phyloP scores from a whole-genome alignment of 768 basidiomycete species.

The Leccinum broughii region DNA sequence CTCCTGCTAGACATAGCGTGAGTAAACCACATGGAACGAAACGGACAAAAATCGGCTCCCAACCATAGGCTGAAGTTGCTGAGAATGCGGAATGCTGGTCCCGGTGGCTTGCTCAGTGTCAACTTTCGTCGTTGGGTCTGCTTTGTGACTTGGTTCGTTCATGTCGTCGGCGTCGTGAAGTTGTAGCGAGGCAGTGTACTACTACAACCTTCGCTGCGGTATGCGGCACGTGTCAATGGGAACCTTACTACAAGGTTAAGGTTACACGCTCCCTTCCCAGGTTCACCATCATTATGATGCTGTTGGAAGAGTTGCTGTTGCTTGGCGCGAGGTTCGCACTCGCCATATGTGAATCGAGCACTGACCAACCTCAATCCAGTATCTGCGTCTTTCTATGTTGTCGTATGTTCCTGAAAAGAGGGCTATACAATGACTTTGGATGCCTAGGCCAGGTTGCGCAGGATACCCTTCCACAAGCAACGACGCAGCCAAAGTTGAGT shows the following conservation, averaged over 20 bases:
- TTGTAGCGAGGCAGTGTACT: conserved; percentile 15
- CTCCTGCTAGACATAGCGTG: conserved; percentile 37
- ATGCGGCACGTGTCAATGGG: conserved; percentile 10
- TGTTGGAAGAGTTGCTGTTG: conserved; percentile 13
- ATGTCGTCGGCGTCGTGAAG: conserved; percentile 26
- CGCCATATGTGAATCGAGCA: neutral
- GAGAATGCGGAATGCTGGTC: conserved; percentile 27
- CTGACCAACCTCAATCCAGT: conserved; percentile 34
- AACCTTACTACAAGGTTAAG: conserved; percentile 36
- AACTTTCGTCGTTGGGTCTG: conserved; percentile 31
- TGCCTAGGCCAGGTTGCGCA: conserved; percentile 40
- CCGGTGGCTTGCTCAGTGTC: conserved; percentile 30
- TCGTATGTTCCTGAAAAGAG: conserved; percentile 56
- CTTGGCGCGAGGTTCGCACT: conserved; percentile 23
- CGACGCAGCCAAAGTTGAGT: conserved; percentile 19
- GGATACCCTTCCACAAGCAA: conserved; percentile 26
- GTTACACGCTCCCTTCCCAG: conserved; percentile 14
- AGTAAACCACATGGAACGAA: conserved; percentile 3
- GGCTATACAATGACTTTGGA: conserved; percentile 61
- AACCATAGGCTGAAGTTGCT: conserved; percentile 27
- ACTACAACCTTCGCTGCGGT: neutral
- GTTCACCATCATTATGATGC: conserved; percentile 9
- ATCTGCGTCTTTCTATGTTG: conserved; percentile 55
- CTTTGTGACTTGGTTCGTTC: conserved; percentile 32
- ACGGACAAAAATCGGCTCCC: neutral